Evolutionary conservation across 2,329 filamentous ascomycete genomes (phyloP).

Genomic region (Beauveria rudraprayagi): DNA sequence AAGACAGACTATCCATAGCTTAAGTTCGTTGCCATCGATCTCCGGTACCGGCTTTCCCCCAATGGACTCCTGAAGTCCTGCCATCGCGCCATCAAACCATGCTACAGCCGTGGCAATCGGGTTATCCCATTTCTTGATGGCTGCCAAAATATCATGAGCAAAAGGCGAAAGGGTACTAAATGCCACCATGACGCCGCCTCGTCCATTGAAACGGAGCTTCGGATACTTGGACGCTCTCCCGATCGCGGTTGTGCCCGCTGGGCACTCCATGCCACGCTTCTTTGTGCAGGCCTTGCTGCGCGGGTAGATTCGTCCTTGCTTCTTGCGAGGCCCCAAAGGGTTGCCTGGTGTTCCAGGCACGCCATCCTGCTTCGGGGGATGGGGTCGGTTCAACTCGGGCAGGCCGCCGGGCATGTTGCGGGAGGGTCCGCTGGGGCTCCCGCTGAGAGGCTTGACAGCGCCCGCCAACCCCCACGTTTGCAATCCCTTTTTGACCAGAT

Average conservation of each 20-base stretch:
- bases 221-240: background rate
- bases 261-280: background rate
- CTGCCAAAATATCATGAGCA: background rate
- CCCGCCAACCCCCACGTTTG: background rate
- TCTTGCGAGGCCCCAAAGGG: background rate
- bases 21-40: background rate
- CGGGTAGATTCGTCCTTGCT: background rate
- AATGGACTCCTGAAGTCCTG: background rate
- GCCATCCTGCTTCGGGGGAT: background rate
- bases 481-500: no score
- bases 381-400: background rate
- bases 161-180: background rate
- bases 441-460: background rate
- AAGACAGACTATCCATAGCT: background rate
- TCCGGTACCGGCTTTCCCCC: background rate
- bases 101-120: background rate
- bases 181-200: background rate
- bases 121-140: background rate
- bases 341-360: background rate
- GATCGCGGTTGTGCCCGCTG: background rate
- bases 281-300: background rate
- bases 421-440: background rate
- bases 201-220: background rate
- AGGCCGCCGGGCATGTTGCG: background rate
- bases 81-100: background rate